Percentiles rank a stretch among this genome's conserved stretches.
Evolutionary conservation across 106 monocot genomes (phyloP).

Genomic region (Narthecium ossifragum): DNA sequence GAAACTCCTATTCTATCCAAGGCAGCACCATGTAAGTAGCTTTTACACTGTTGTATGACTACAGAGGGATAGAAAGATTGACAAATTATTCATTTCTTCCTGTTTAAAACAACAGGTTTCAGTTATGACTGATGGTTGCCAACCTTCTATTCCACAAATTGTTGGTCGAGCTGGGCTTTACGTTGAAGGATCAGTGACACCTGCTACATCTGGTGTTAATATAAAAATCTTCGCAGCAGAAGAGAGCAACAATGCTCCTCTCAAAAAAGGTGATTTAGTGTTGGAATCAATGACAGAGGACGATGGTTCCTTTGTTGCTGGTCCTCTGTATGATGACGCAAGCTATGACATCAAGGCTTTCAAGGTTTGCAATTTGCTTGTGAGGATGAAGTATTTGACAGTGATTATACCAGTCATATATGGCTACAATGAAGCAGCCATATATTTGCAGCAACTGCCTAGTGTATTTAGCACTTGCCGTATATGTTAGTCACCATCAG

Average conservation of each 20-base stretch:
- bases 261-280: slow-evolving; percentile 62
- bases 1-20: slow-evolving; percentile 85
- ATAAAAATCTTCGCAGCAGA: slow-evolving; percentile 61
- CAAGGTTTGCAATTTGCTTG: slow-evolving; percentile 63
- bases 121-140: slow-evolving; percentile 65
- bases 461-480: too few species aligned
- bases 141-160: slow-evolving; percentile 53
- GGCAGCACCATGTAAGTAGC: slow-evolving; percentile 49
- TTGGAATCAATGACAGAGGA: slow-evolving; percentile 48
- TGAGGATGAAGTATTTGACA: too few species aligned
- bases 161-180: slow-evolving; percentile 66
- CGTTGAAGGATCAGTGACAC: slow-evolving; percentile 81
- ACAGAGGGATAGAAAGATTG: too few species aligned
- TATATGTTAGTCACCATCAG: too few species aligned
- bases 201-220: slow-evolving; percentile 72
- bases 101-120: slow-evolving; percentile 34
- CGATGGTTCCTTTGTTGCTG: slow-evolving; percentile 69
- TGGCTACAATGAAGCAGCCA: too few species aligned
- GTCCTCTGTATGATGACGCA: slow-evolving; percentile 85
- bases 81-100: neutral
- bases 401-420: too few species aligned
- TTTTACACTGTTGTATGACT: neutral
- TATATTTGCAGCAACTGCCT: too few species aligned
- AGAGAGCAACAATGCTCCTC: slow-evolving; percentile 54
- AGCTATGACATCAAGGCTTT: slow-evolving; percentile 72